Base-by-base conservation (phyloP, 495 filamentous ascomycete genomes). In the Penicillium bovifimosum region DNA sequence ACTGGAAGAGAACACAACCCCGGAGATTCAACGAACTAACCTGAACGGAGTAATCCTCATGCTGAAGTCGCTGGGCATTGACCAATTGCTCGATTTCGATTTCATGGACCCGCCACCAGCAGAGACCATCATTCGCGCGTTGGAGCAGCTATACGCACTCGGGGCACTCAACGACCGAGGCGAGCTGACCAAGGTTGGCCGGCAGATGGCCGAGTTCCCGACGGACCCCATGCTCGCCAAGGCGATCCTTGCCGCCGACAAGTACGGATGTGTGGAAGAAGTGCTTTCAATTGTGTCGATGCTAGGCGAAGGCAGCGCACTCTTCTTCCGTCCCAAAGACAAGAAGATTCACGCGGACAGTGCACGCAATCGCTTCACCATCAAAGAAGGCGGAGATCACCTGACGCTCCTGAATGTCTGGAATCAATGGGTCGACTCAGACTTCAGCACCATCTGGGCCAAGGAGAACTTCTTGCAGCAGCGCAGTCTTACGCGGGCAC, bases 201-300 rank as follows among this genome's bases (percentile, higher is more conserved):
- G 95, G 2, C 90, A 96, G 64, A 96, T 97, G 91, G 90, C 91
- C 18, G 91, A 97, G 67, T 95, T 98, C 67, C 93, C 93, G 0
- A 90, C 90, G 6, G 91, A 96, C 46, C 91, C 91, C 0, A 95
- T 93, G 89, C 79, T 96, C 8, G 89, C 93, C 43, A 93, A 91
- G 65, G 80, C 90, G 2, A 86, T 97, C 47, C 85, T 98, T n/a
- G 89, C 90, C 0, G 87, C 93, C 2, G 87, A 89, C 58, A 82
- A 87, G 40, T 86, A 91, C 55, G 88, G 87, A 14, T 97, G 95
- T 63, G 90, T 96, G 11, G 89, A 95, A 47, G 93, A 98, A 71
- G 86, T 97, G 11, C 79, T 98, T n/a, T 87, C 87, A 5, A 90
- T 98, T 48, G 87, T 97, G 35, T 84, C 92, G 28, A 95, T 97